Evolutionary conservation across 352 stramenopile species (phyloP).

Genomic region (Pythium volutum): DNA sequence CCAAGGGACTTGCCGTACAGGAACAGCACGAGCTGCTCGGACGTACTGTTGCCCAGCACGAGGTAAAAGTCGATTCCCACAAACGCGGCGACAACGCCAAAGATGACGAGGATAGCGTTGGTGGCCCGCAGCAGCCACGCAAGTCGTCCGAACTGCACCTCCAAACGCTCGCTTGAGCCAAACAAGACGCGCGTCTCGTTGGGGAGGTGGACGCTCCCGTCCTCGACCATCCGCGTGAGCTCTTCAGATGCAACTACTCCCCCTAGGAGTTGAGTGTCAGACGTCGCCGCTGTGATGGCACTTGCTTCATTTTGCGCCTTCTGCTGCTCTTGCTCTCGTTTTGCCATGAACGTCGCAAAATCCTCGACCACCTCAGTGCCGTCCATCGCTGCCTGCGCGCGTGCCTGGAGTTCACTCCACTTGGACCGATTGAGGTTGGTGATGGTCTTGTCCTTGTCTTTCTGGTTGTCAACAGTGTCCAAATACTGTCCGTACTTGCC

Average conservation of each 20-base stretch:
- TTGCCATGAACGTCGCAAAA: constrained; percentile 45
- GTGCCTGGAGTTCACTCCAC: constrained; percentile 56
- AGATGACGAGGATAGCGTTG: constrained; percentile 29
- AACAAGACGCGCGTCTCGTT: constrained; percentile 41
- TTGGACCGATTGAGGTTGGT: constrained; percentile 59
- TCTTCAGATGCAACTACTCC: background rate
- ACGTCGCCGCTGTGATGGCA: constrained; percentile 5
- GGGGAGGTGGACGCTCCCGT: constrained; percentile 4
- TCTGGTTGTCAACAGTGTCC: constrained; percentile 35
- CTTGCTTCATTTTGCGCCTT: background rate
- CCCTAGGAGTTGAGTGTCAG: constrained; percentile 1
- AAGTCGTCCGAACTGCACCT: constrained; percentile 37
- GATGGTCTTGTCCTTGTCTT: constrained; percentile 54
- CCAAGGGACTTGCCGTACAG: constrained; percentile 32
- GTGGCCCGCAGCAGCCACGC: constrained; percentile 31
- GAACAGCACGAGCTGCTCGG: constrained; percentile 24
- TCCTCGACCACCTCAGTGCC: constrained; percentile 34
- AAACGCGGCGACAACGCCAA: constrained; percentile 17
- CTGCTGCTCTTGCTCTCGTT: constrained; percentile 26
- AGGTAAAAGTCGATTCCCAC: constrained; percentile 35
- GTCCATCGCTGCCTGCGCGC: constrained; percentile 19
- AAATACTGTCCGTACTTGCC: constrained; percentile 31
- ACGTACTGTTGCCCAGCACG: constrained; percentile 33
- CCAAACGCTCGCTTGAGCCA: constrained; percentile 28
- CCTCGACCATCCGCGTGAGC: background rate